Evolutionary conservation across 2,329 filamentous ascomycete species (phyloP), one percentile per base, ranked within the genome.

Genomic region (Sclerotinia nivalis): DNA sequence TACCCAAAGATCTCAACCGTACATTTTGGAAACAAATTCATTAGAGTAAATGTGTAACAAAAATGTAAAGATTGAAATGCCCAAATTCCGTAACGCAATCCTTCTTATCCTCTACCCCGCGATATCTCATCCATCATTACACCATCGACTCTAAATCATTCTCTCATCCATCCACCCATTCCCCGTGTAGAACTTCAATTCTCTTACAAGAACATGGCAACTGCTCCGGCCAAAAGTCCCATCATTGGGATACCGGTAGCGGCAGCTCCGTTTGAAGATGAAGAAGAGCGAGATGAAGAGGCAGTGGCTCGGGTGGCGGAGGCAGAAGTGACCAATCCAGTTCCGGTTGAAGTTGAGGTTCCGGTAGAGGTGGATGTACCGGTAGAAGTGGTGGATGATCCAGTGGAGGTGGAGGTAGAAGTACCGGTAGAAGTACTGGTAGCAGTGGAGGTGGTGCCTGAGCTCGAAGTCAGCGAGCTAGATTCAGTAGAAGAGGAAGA

Each of bases 201-300:
- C 52, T 22, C 49, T 62, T 69, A 69, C 60, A 69, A 66, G 43
- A 69, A 59, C 34, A 66, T n/a, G 59, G 68, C 68, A 31, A 28
- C 59, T 31, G 61, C 68, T 43, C 68, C 68, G 37, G 54, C 60
- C 54, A 69, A 66, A 15, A 69, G 68, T 20, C 68, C 68, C 18
- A 69, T 34, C 50, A 69, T 66, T 49, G 68, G 68, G 40, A 69
- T 47, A 43, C 50, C 61, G 7, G 68, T 69, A 9, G 68, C 68
- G 6, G 54, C 54, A 31, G 61, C 68, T 31, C 68, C 68, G 28
- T 58, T 69, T 5, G n/a, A 31, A 43, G 61, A 58, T 31, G n/a
- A 22, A 25, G n/a, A 22, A 25, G 54, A 22, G 22, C 28, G 15
- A 20, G 55, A 49, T 4, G 62, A 37, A n/a, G 52, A 31, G 22